phyloP scores from a whole-genome alignment of 345 rosid species.

The Eucalyptus urophylla region DNA sequence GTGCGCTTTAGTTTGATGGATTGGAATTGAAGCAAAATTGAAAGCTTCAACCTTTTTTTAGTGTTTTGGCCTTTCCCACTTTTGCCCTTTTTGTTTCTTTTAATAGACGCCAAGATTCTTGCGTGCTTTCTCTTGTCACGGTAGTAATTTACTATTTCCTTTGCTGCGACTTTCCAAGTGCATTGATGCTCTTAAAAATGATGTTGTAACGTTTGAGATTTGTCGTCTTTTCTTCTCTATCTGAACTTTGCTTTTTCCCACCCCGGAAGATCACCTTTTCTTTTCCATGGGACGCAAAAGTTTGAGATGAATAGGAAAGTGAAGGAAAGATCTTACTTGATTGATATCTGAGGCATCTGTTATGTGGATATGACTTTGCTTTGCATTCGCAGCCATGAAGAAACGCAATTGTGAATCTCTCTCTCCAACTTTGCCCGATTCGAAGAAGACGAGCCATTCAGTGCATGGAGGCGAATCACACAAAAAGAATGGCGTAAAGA shows the following conservation, averaged over 20 bases:
- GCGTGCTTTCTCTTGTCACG: slow-evolving; percentile 2
- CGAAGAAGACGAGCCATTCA: slow-evolving; percentile 39
- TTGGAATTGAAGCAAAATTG: slow-evolving; percentile 3
- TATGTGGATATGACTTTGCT: slow-evolving; percentile 1
- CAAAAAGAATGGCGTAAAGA: slow-evolving; percentile 27
- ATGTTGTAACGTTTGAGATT: background rate
- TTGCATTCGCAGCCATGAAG: slow-evolving; percentile 67
- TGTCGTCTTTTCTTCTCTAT: background rate
- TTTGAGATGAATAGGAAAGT: background rate
- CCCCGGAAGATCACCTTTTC: background rate
- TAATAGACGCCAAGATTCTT: slow-evolving; percentile 6
- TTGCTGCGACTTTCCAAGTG: slow-evolving; percentile 7
- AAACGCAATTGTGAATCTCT: slow-evolving; percentile 45
- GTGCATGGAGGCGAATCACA: slow-evolving; percentile 17
- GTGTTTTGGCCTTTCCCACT: background rate
- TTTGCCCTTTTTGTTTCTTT: slow-evolving; percentile 1
- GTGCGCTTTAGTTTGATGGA: background rate
- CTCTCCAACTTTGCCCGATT: slow-evolving; percentile 30
- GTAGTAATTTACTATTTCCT: background rate
- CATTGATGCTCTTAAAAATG: slow-evolving; percentile 1
- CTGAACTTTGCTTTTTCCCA: background rate
- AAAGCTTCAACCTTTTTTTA: background rate
- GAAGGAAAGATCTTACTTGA: background rate
- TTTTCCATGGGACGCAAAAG: background rate
- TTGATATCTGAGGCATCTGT: background rate